Percentiles rank a stretch among this genome's conserved stretches.
Evolutionary conservation across 768 basidiomycete genomes (phyloP).

Genomic region (Rhizopogon salebrosus): DNA sequence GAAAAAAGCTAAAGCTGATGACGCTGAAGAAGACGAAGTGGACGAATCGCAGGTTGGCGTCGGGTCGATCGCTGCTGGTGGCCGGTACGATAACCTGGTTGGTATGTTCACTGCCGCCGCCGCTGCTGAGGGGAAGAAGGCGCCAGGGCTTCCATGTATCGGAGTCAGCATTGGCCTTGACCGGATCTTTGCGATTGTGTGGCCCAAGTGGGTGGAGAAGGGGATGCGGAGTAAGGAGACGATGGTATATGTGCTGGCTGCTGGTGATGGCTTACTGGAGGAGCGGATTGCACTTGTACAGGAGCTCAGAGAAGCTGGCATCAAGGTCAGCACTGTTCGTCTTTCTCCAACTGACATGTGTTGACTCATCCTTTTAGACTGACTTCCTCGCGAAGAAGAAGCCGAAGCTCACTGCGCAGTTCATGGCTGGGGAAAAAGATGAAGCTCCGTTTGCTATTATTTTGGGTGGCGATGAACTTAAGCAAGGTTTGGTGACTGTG

Average conservation of each 20-base stretch:
- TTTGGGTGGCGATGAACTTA: constrained; percentile 82
- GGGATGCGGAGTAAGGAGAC: constrained; percentile 85
- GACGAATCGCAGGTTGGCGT: constrained; percentile 94
- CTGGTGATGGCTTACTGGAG: constrained; percentile 82
- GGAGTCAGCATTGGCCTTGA: constrained; percentile 93
- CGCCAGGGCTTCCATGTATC: constrained; percentile 73
- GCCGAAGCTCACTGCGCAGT: constrained; percentile 83
- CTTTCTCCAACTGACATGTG: background rate
- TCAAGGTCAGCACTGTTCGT: constrained; percentile 56
- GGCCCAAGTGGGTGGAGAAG: constrained; percentile 79
- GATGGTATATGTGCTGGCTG: constrained; percentile 89
- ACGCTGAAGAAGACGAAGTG: constrained; percentile 65
- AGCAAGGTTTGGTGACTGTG: constrained; percentile 78
- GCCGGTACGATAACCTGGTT: constrained; percentile 93
- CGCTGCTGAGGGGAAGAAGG: constrained; percentile 68
- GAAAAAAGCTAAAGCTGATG: constrained; percentile 39
- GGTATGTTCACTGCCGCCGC: constrained; percentile 86
- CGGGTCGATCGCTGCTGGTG: constrained; percentile 98
- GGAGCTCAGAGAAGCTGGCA: constrained; percentile 78
- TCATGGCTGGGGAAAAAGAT: constrained; percentile 86
- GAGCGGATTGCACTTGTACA: constrained; percentile 80
- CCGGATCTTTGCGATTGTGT: constrained; percentile 85
- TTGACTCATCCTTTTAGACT: constrained; percentile 40
- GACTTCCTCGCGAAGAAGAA: constrained; percentile 93
- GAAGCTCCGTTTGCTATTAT: constrained; percentile 92